These are phyloP conservation scores for Gonapodya prolifera DNA, from an alignment of 192 early-diverging fungal species.

Conservation along the genomic window DNA sequence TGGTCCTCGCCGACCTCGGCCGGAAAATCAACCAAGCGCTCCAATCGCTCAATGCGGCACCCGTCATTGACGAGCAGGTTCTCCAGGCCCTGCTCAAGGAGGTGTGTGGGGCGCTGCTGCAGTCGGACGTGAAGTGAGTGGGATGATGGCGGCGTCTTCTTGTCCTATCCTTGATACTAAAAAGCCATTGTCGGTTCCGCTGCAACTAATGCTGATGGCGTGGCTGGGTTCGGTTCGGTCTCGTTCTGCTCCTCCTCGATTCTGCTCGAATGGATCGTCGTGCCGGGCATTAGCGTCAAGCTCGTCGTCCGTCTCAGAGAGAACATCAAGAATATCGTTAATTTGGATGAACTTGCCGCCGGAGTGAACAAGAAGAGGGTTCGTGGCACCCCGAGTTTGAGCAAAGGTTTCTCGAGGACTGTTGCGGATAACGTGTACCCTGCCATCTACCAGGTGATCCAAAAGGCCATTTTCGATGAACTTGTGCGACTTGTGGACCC, in stretches of 20 bases:
- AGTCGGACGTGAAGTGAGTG: slow-evolving; percentile 68
- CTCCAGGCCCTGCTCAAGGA: slow-evolving; percentile 69
- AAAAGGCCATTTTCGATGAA: slow-evolving; percentile 75
- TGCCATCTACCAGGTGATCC: background rate
- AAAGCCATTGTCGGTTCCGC: too few relatives aligned
- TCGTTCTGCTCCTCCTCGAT: too few relatives aligned
- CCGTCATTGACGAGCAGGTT: slow-evolving; percentile 83
- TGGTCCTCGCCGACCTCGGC: slow-evolving; percentile 87
- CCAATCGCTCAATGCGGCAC: slow-evolving; percentile 57
- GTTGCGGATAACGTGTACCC: background rate
- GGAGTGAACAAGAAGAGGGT: slow-evolving; percentile 76
- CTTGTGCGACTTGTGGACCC: slow-evolving; percentile 67
- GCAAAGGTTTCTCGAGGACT: slow-evolving; percentile 18
- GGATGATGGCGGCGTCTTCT: background rate
- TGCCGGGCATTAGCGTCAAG: slow-evolving; percentile 44
- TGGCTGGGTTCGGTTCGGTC: too few relatives aligned
- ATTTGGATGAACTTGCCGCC: slow-evolving; percentile 67
- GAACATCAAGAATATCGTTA: slow-evolving; percentile 72
- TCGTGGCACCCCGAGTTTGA: too few relatives aligned
- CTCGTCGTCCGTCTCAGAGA: slow-evolving; percentile 69
- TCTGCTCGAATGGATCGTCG: too few relatives aligned
- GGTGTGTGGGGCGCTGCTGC: slow-evolving; percentile 74
- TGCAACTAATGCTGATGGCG: too few relatives aligned
- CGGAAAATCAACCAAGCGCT: slow-evolving; percentile 75
- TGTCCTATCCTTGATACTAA: background rate